phyloP scores from a whole-genome alignment of 2,329 filamentous ascomycete genomes.

The Fusarium protoensiforme region DNA sequence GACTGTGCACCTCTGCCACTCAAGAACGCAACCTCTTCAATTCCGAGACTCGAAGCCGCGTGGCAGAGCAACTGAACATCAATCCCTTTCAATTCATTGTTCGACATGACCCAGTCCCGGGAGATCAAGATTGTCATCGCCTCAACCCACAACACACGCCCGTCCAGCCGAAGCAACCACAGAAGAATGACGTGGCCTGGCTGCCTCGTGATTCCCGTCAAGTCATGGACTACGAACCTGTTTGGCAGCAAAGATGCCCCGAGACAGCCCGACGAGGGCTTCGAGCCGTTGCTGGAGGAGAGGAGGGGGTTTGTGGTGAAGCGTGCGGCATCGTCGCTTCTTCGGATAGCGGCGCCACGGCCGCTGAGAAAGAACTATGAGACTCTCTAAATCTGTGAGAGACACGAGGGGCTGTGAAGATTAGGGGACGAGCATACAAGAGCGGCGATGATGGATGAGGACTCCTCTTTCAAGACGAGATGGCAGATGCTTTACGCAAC shows the following conservation, averaged over 20 bases:
- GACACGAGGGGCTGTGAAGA: background rate
- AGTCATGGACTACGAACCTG: slow-evolving; percentile 8
- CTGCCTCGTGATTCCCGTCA: slow-evolving; percentile 26
- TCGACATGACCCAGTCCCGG: slow-evolving; percentile 19
- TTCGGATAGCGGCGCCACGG: slow-evolving; percentile 55
- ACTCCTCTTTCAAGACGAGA: background rate
- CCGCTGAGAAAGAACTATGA: slow-evolving; percentile 52
- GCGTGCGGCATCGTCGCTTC: slow-evolving; percentile 55
- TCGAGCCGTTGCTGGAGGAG: slow-evolving; percentile 37
- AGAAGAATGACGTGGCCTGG: slow-evolving; percentile 13
- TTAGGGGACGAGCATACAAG: background rate
- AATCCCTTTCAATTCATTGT: background rate
- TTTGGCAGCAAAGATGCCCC: slow-evolving; percentile 8
- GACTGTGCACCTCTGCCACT: background rate
- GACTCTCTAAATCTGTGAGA: background rate
- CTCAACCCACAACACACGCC: background rate
- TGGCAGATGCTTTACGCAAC: background rate
- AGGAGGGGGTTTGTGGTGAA: slow-evolving; percentile 45
- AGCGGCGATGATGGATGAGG: background rate
- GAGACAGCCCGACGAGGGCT: slow-evolving; percentile 27
- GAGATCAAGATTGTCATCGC: slow-evolving; percentile 35
- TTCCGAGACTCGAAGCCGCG: background rate
- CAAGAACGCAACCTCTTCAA: background rate
- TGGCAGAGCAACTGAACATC: slow-evolving; percentile 4
- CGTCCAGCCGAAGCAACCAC: background rate